phyloP scores from a whole-genome alignment of 345 rosid species.

The Salix dunnii region DNA sequence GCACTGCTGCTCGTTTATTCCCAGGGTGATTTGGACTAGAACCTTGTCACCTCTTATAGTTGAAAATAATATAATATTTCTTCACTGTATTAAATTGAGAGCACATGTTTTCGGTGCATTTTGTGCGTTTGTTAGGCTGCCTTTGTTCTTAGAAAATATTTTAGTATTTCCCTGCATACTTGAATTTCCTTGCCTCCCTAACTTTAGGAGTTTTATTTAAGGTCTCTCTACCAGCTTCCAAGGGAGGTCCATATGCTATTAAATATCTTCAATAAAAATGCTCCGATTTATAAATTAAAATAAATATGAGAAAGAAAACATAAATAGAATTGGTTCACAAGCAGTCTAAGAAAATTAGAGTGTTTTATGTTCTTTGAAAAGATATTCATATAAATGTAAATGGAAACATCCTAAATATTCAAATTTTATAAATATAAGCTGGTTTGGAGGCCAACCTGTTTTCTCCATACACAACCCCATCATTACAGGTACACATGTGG shows the following conservation, averaged over 20 bases:
- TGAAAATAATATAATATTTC: neutral
- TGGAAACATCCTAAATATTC: neutral
- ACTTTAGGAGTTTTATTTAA: neutral
- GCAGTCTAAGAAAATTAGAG: neutral
- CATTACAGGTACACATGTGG: neutral
- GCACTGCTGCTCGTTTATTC: constrained; percentile 88
- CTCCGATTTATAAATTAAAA: neutral
- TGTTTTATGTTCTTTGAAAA: neutral
- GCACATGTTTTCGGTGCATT: neutral
- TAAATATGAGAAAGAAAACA: neutral
- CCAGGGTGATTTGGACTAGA: constrained; percentile 65
- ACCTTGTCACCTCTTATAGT: neutral
- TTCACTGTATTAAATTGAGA: neutral
- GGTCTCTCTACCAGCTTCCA: neutral
- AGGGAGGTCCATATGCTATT: neutral
- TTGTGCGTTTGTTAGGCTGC: neutral
- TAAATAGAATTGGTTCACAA: neutral
- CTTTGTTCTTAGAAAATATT: neutral
- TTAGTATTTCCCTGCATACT: neutral
- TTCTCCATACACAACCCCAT: neutral
- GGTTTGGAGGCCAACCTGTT: neutral
- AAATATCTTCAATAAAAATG: neutral
- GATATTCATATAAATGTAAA: neutral
- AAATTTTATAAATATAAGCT: neutral
- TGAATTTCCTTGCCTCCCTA: neutral